phyloP scores from a whole-genome alignment of 2,329 filamentous ascomycete genomes.

The Exophiala lecanii-corni region DNA sequence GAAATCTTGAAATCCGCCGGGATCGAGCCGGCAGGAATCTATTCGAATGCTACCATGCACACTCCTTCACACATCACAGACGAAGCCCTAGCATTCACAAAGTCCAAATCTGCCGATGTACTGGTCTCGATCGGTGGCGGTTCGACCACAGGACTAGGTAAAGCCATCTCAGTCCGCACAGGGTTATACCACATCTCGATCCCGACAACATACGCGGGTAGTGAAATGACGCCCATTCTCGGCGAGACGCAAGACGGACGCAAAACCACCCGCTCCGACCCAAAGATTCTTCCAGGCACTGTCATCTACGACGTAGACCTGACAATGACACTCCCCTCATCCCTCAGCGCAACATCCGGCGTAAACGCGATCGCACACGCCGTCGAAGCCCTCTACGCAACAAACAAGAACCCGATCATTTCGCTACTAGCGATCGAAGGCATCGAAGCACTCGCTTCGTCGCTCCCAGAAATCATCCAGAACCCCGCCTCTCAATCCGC shows the following conservation, averaged over 20 bases:
- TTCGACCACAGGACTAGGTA: slow-evolving; percentile 59
- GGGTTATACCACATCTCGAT: slow-evolving; percentile 56
- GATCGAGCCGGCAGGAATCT: slow-evolving; percentile 46
- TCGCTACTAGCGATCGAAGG: slow-evolving; percentile 56
- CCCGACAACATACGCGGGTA: slow-evolving; percentile 59
- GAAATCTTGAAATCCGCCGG: slow-evolving; percentile 38
- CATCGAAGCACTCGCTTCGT: slow-evolving; percentile 47
- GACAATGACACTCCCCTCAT: slow-evolving; percentile 54
- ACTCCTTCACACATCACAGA: slow-evolving; percentile 56
- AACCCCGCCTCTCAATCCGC: slow-evolving; percentile 43
- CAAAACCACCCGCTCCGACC: slow-evolving; percentile 55
- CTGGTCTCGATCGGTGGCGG: slow-evolving; percentile 60
- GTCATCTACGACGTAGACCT: slow-evolving; percentile 64
- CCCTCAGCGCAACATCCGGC: slow-evolving; percentile 54
- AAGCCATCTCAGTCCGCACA: slow-evolving; percentile 52
- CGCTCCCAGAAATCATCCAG: slow-evolving; percentile 51
- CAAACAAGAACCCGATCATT: slow-evolving; percentile 58
- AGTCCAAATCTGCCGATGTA: slow-evolving; percentile 46
- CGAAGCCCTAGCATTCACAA: slow-evolving; percentile 48
- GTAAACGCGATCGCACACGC: slow-evolving; percentile 64
- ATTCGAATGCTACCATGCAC: slow-evolving; percentile 58
- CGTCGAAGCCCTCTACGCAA: slow-evolving; percentile 60
- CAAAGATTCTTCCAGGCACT: slow-evolving; percentile 55
- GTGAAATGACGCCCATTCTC: slow-evolving; percentile 62
- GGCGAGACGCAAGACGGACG: slow-evolving; percentile 56